Evolutionary conservation across 2,329 filamentous ascomycete genomes (phyloP), one percentile per base, ranked within the genome.

Genomic region (Trichoderma breve): DNA sequence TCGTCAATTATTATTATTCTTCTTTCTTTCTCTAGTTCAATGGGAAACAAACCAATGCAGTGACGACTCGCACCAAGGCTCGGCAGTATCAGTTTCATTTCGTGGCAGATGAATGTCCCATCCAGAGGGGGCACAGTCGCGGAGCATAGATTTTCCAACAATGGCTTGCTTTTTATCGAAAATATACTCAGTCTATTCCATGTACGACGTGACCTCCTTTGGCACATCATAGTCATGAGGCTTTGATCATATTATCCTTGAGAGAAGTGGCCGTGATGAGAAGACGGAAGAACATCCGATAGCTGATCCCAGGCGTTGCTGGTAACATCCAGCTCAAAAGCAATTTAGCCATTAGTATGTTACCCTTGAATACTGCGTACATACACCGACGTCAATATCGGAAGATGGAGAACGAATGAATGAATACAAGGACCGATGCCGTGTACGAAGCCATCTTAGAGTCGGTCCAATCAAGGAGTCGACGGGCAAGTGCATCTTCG

Each of bases 401-500:
- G 4, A 0, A 24, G 4, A 58, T 11, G n/a, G 28, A 15, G n/a
- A 58, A 12, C 6, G n/a, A n/a, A 30, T 11, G 6, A 28, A 28
- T 21, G n/a, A 11, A 39, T 30, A 18, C 26, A 39, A 18, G 34
- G 8, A 47, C 6, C 24, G 32, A 58, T 18, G 57, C 30, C 53
- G 55, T 65, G 24, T 64, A 34, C 24, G 32, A 58, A 21, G 58
- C 21, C 34, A 64, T 65, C 34, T 64, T 64, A 26, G 28, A 66
- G 34, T 24, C 26, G 53, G 24, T 9, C 15, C 30, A 26, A 51
- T 71, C 28, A 30, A 57, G 36, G 28, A 43, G 21, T 34, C 26
- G 47, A 61, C 65, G 65, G 71, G 43, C 58, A 60, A 21, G 32
- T 61, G 71, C 71, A 72, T 72, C 53, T 43, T 26, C 21, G 28